Percentiles rank a stretch among this genome's conserved stretches.
These are phyloP conservation scores for Tricholoma hemisulphureum DNA, from an alignment of 768 basidiomycete genomes.

Conservation along the genomic window DNA sequence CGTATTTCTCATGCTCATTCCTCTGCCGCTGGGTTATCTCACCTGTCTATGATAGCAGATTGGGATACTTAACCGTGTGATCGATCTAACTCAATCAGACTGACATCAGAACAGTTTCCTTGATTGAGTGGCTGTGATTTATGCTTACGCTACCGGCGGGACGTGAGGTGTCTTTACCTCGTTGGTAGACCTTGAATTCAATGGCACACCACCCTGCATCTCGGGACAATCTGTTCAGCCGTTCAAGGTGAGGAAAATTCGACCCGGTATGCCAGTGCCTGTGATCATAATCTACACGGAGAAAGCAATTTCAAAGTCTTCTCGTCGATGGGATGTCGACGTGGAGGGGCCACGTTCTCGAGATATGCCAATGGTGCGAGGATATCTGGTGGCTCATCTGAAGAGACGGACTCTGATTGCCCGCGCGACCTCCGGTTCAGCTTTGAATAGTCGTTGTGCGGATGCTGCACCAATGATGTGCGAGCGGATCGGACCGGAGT, in stretches of 20 bases:
- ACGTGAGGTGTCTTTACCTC: background rate
- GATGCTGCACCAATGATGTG: background rate
- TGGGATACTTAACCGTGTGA: background rate
- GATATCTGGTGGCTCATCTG: conserved; percentile 29
- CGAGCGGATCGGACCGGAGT: conserved; percentile 11
- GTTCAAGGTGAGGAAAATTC: background rate
- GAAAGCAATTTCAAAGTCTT: conserved; percentile 42
- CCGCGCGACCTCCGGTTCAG: conserved; percentile 19
- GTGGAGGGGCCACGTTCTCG: conserved; percentile 58
- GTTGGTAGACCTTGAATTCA: background rate
- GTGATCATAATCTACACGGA: conserved; percentile 21
- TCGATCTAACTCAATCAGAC: background rate
- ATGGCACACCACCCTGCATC: background rate
- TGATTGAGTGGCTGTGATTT: background rate
- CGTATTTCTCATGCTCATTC: background rate
- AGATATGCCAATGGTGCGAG: conserved; percentile 73
- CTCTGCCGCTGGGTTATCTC: background rate
- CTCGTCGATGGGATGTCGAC: conserved; percentile 67
- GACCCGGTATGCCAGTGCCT: background rate
- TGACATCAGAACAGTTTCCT: background rate
- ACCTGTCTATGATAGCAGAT: background rate
- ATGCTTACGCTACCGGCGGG: background rate
- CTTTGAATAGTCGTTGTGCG: conserved; percentile 1
- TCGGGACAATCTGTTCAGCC: background rate
- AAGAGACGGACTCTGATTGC: conserved; percentile 29